phyloP scores from a whole-genome alignment of 2,329 filamentous ascomycete genomes.

The Sporothrix variecibatus region DNA sequence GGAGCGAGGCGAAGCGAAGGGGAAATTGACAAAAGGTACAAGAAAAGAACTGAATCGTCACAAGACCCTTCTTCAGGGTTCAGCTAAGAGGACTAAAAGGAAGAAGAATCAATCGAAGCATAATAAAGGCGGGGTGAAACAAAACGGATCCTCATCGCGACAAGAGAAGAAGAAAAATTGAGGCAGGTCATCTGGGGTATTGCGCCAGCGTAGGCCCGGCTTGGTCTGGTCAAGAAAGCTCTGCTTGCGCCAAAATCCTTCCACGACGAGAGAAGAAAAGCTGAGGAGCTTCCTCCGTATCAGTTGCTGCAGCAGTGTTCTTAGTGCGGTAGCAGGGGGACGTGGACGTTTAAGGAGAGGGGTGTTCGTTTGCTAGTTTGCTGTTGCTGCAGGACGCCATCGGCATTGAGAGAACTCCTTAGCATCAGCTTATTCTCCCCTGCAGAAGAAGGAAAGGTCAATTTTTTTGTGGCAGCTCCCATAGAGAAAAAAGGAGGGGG shows the following conservation, averaged over 20 bases:
- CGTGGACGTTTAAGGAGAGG: too few relatives aligned
- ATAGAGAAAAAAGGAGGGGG: neutral
- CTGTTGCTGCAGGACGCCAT: neutral
- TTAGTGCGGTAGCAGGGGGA: neutral
- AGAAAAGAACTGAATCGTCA: neutral
- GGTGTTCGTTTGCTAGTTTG: neutral
- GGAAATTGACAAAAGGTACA: neutral
- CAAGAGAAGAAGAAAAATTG: neutral
- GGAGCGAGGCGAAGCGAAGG: neutral
- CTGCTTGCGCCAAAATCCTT: neutral
- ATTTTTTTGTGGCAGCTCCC: neutral
- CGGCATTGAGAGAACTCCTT: neutral
- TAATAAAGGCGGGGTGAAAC: neutral
- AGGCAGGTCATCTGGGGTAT: slow-evolving; percentile 3
- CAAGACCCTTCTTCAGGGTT: neutral
- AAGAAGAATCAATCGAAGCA: neutral
- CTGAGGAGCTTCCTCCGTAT: neutral
- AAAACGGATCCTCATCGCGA: neutral
- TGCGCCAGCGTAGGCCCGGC: neutral
- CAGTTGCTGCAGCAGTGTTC: neutral
- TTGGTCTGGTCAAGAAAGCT: neutral
- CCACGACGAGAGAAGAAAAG: neutral
- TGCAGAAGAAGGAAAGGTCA: neutral
- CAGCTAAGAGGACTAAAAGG: too few relatives aligned
- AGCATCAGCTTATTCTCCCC: neutral